These are phyloP conservation scores for Mucor circinelloides DNA, from an alignment of 371 early-diverging fungal species.

Conservation along the genomic window DNA sequence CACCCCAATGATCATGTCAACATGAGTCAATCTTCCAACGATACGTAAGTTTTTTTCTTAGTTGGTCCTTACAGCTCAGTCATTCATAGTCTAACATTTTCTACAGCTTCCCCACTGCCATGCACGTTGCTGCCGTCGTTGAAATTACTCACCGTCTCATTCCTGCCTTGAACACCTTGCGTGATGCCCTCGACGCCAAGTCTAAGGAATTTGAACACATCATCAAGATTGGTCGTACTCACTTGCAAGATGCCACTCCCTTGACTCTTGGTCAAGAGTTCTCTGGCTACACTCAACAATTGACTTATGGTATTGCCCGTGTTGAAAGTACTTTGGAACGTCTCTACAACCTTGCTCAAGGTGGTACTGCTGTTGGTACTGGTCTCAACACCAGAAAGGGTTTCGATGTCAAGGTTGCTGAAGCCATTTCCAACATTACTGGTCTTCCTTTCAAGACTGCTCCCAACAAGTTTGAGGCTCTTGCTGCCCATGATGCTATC, in stretches of 20 bases:
- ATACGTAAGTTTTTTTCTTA: constrained; percentile 64
- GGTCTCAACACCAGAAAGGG: constrained; percentile 83
- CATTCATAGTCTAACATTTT: background rate
- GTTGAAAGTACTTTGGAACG: constrained; percentile 71
- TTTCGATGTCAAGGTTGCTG: constrained; percentile 78
- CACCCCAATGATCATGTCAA: constrained; percentile 94
- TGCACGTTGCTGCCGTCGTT: constrained; percentile 85
- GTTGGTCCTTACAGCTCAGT: background rate
- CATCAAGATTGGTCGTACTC: constrained; percentile 91
- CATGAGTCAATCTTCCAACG: constrained; percentile 89
- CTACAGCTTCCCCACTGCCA: constrained; percentile 83
- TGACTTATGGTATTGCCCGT: constrained; percentile 76
- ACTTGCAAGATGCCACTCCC: constrained; percentile 87
- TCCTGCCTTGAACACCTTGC: constrained; percentile 71
- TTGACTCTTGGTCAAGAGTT: constrained; percentile 91
- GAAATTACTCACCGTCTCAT: constrained; percentile 71
- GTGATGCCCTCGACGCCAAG: constrained; percentile 68
- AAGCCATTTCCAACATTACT: constrained; percentile 71
- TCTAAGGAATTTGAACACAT: constrained; percentile 70
- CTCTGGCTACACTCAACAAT: constrained; percentile 83
- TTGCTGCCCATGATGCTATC: constrained; percentile 89
- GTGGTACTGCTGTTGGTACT: constrained; percentile 93
- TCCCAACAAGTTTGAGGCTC: constrained; percentile 92
- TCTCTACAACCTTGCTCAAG: constrained; percentile 80
- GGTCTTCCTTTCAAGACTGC: constrained; percentile 80